Evolutionary conservation across 202 grass and related monocot species (phyloP).

Genomic region (Hordeum pubiflorum): DNA sequence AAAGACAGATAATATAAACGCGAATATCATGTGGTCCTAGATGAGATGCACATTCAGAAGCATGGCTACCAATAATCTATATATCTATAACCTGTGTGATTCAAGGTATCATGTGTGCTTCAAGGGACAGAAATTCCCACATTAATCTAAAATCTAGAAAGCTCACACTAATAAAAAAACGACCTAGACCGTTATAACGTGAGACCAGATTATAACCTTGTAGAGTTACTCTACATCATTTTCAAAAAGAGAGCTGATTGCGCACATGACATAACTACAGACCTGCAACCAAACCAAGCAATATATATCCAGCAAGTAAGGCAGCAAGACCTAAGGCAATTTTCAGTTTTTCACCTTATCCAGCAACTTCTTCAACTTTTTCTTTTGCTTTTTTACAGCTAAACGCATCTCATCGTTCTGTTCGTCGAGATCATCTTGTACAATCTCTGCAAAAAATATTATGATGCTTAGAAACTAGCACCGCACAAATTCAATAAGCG

Average conservation of each 20-base stretch:
- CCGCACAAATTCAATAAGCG: conserved; percentile 10
- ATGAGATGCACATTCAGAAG: background rate
- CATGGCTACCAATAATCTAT: background rate
- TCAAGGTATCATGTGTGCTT: background rate
- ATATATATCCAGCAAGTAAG: background rate
- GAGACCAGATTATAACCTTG: background rate
- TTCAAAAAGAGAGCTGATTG: background rate
- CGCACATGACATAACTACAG: conserved; percentile 5
- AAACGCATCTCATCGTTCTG: conserved; percentile 54
- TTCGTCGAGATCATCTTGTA: conserved; percentile 29
- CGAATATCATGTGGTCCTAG: background rate
- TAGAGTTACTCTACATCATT: background rate
- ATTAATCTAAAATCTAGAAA: background rate
- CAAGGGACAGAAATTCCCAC: background rate
- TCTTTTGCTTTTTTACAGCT: conserved; percentile 58
- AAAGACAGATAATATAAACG: background rate
- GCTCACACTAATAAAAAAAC: background rate
- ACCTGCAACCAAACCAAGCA: conserved; percentile 1
- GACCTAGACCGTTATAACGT: background rate
- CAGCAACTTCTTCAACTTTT: conserved; percentile 59
- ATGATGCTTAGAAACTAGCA: conserved; percentile 11
- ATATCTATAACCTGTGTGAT: background rate
- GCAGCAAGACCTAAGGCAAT: background rate
- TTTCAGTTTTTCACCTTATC: conserved; percentile 79
- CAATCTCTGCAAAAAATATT: conserved; percentile 37